Conservation (phyloP, 768 basidiomycete genomes). For the Gautieria morchelliformis region DNA sequence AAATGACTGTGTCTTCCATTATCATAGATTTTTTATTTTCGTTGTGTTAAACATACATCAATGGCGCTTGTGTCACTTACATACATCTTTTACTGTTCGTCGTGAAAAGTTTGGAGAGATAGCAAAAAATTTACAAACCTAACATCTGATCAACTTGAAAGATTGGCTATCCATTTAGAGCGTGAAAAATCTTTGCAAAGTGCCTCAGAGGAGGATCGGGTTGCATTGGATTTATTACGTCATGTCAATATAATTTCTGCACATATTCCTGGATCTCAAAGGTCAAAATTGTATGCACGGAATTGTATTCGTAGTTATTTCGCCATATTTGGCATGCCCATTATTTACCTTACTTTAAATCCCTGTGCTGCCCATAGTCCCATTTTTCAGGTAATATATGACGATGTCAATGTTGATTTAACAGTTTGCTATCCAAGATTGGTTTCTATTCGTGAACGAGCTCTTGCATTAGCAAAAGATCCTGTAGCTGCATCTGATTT, state of each 20-base stretch:
- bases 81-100: conserved; percentile 23
- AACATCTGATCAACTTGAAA: conserved; percentile 15
- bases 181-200: conserved; percentile 11
- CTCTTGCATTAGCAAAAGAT: conserved; percentile 28
- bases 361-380: conserved; percentile 35
- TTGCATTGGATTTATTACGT: conserved; percentile 18
- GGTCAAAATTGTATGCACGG: conserved; percentile 17
- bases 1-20: conserved; percentile 25
- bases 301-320: conserved; percentile 32
- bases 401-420: conserved; percentile 29
- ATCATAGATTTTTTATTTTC: conserved; percentile 34
- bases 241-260: conserved; percentile 14
- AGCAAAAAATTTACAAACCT: conserved; percentile 21
- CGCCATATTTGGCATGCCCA: conserved; percentile 26
- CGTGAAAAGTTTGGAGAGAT: conserved; percentile 20
- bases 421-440: conserved; percentile 15
- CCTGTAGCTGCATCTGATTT: conserved; percentile 31
- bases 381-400: conserved; percentile 29
- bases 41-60: conserved; percentile 34
- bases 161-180: conserved; percentile 15
- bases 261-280: conserved; percentile 21
- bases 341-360: conserved; percentile 36
- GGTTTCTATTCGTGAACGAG: conserved; percentile 24
- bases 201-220: conserved; percentile 15
- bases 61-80: conserved; percentile 20